Conservation (phyloP, 2,329 filamentous ascomycete genomes). For the Blastomyces gilchristii region DNA sequence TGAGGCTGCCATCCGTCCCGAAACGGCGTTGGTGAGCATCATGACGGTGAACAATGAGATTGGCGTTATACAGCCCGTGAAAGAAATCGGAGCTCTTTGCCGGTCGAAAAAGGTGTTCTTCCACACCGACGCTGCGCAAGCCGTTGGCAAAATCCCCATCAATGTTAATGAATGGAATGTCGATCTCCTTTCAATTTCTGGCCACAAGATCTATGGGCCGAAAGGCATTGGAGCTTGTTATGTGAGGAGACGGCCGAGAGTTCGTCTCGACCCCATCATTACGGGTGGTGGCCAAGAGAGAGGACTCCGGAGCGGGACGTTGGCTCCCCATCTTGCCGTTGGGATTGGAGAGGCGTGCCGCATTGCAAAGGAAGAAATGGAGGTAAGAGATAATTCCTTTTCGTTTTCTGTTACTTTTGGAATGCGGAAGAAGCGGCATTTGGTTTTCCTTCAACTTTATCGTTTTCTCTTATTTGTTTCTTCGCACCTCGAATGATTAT, state of each 20-base stretch:
- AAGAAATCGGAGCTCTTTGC: constrained; percentile 87
- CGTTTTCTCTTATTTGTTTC: constrained; percentile 9
- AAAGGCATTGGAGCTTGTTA: constrained; percentile 97
- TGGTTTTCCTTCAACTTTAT: not conserved
- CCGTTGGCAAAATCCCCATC: constrained; percentile 94
- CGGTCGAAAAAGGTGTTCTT: constrained; percentile 91
- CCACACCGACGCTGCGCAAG: constrained; percentile 93
- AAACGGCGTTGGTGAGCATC: constrained; percentile 86
- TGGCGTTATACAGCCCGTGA: constrained; percentile 92
- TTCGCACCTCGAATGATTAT: constrained; percentile 56
- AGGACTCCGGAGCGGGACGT: constrained; percentile 84
- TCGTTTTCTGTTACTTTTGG: not conserved
- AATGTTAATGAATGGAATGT: constrained; percentile 98
- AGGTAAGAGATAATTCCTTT: constrained; percentile 49
- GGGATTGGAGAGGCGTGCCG: constrained; percentile 94
- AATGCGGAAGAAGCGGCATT: not conserved
- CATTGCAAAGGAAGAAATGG: constrained; percentile 80
- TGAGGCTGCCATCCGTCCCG: constrained; percentile 78
- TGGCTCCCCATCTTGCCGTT: constrained; percentile 78
- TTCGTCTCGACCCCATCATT: constrained; percentile 91
- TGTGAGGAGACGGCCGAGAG: constrained; percentile 80
- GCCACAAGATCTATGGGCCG: constrained; percentile 96
- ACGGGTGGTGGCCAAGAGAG: constrained; percentile 92
- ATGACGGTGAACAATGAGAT: constrained; percentile 99
- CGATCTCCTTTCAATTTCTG: constrained; percentile 96